Conservation (phyloP, 148 eudicot species). For the Nyssa sinensis region DNA sequence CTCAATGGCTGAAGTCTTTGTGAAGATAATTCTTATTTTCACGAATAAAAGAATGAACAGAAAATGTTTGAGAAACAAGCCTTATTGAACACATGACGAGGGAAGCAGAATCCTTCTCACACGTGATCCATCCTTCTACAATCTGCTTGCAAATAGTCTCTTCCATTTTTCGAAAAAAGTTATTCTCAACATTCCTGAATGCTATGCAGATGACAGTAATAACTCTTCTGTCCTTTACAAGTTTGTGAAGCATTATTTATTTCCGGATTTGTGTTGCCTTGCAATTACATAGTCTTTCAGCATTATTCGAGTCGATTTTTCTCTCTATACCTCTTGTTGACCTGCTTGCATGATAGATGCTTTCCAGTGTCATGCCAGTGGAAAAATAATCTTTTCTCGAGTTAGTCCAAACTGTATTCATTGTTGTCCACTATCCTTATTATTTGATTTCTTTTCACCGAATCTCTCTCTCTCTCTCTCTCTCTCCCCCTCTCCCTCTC, state of each 20-base stretch:
- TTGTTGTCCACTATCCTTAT: background rate
- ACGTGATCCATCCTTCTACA: background rate
- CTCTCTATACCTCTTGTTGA: background rate
- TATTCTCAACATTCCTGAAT: background rate
- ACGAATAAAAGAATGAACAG: background rate
- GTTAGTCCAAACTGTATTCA: background rate
- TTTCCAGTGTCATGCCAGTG: background rate
- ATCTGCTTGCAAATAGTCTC: conserved; percentile 2
- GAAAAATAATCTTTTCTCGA: background rate
- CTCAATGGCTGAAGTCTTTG: background rate
- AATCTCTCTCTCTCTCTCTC: no score
- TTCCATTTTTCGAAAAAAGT: background rate
- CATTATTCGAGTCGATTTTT: background rate
- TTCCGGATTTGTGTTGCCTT: background rate
- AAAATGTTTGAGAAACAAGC: background rate
- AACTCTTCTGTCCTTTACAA: background rate
- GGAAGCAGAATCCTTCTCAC: background rate
- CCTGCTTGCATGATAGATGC: background rate
- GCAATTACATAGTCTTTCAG: background rate
- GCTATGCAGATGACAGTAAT: background rate
- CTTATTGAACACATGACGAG: background rate
- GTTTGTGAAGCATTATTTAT: background rate
- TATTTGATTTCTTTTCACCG: background rate
- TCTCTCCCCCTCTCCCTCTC: no score
- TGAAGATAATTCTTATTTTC: background rate